These are phyloP conservation scores for Ogataea degrootiae DNA, from an alignment of 805 yeast genomes.

Conservation along the genomic window DNA sequence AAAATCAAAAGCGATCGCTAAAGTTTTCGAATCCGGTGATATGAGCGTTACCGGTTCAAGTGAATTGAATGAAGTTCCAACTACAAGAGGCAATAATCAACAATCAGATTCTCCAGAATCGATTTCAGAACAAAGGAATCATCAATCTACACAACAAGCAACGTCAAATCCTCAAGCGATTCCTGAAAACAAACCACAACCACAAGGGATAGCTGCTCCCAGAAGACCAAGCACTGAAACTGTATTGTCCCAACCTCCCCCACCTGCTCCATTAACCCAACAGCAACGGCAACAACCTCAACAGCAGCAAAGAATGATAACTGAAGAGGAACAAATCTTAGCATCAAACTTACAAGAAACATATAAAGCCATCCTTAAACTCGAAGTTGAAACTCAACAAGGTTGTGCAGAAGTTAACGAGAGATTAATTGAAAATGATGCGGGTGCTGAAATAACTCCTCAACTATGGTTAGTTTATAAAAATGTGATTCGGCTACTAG, in stretches of 20 bases:
- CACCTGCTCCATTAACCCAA: conserved; percentile 13
- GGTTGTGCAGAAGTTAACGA: conserved; percentile 57
- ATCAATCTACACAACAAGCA: not conserved
- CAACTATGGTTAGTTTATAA: conserved; percentile 71
- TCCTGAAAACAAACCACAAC: conserved; percentile 3
- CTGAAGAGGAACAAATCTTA: conserved; percentile 60
- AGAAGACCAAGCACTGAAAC: conserved; percentile 26
- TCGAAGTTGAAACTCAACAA: conserved; percentile 66
- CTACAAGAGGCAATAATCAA: conserved; percentile 9
- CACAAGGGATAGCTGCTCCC: not conserved
- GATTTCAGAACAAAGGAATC: conserved; percentile 12
- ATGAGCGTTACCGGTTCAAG: conserved; percentile 22
- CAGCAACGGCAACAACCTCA: conserved; percentile 10
- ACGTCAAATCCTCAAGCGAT: too few species aligned
- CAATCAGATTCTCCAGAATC: conserved; percentile 23
- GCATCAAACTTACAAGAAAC: conserved; percentile 72
- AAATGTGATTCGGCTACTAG: conserved; percentile 58
- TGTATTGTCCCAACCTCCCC: conserved; percentile 21
- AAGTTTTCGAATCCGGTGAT: conserved; percentile 19
- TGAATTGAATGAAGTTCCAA: conserved; percentile 20
- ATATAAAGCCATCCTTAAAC: conserved; percentile 61
- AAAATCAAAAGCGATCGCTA: conserved; percentile 14
- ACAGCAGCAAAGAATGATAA: conserved; percentile 24
- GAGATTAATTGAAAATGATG: conserved; percentile 41
- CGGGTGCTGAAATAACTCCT: conserved; percentile 48